Percentiles rank a stretch among this genome's conserved stretches.
phyloP scores from a whole-genome alignment of 2,329 filamentous ascomycete genomes.

The Ophiostoma triangulosporum region DNA sequence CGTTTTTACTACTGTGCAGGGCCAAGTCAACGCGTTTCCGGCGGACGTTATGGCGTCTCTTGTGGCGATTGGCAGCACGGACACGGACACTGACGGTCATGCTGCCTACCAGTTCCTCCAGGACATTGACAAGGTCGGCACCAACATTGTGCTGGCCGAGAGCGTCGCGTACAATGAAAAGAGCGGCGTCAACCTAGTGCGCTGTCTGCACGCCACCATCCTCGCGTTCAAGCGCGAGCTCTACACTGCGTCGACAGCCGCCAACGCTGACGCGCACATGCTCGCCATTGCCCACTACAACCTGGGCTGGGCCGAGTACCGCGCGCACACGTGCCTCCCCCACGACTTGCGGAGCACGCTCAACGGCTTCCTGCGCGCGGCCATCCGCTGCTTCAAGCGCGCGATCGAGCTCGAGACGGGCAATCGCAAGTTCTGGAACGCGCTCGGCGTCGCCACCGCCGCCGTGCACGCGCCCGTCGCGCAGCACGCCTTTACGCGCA shows the following conservation, averaged over 20 bases:
- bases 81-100: not conserved
- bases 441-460: slow-evolving; percentile 81
- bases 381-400: slow-evolving; percentile 84
- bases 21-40: slow-evolving; percentile 50
- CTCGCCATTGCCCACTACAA: slow-evolving; percentile 97
- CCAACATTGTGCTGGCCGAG: slow-evolving; percentile 31
- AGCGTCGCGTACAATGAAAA: slow-evolving; percentile 33
- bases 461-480: slow-evolving; percentile 74
- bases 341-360: slow-evolving; percentile 39
- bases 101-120: slow-evolving; percentile 47
- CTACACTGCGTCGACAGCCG: slow-evolving; percentile 55
- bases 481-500: slow-evolving; percentile 86
- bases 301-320: slow-evolving; percentile 83
- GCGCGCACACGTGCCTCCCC: slow-evolving; percentile 57
- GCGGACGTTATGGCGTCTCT: slow-evolving; percentile 41
- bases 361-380: slow-evolving; percentile 60
- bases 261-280: slow-evolving; percentile 63
- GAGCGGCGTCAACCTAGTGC: slow-evolving; percentile 36
- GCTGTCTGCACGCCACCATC: slow-evolving; percentile 58
- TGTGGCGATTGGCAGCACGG: slow-evolving; percentile 25
- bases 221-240: slow-evolving; percentile 82
- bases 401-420: slow-evolving; percentile 91
- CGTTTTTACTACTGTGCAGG: slow-evolving; percentile 67
- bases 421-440: slow-evolving; percentile 95
- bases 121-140: slow-evolving; percentile 52